Base-by-base conservation (phyloP, 225 moss, liverwort and hornwort species). In the Sphagnum contortum region DNA sequence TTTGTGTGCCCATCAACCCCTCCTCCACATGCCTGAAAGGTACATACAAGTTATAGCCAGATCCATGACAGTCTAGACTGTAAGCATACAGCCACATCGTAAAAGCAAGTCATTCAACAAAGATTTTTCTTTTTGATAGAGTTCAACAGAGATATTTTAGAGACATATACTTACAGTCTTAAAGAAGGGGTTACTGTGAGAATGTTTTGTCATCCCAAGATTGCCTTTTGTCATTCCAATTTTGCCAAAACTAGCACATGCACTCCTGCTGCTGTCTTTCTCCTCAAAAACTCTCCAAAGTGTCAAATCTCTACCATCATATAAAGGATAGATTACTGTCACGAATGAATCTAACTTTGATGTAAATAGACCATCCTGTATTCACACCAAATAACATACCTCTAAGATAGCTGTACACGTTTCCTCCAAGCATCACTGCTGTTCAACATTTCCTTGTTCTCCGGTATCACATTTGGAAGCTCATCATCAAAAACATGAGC, bases 121-220 rank as follows among this genome's bases (percentile, higher is more conserved):
- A 29, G 29, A 29, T 29, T 29, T 29, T 29, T 29, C 29, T 29
- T 29, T 29, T 29, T 29, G 29, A 29, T 29, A 29, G 29, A 29
- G 29, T 29, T 29, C 29, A 29, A 29, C 29, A 29, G 29, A 29
- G 29, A 29, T 14, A 45, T 60, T 52, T 9, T 52, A 52, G 52
- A 52, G 59, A 60, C 44, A 45, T 45, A 4, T 45, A 10, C 61
- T 60, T 69, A 91, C 88, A 68, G 89, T 86, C 60, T 88, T 88
- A 49, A 81, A 12, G 45, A 89, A 73, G 65, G 76, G 48, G 55
- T 72, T 86, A 59, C 71, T 82, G 71, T 95, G 89, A 51, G 94
- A 29, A 95, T 12, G 89, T 95, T 69, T 91, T 89, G 72, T 95
- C 91, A 67, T 95, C 91, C 91, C 91, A 95, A 7, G 88, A 0